phyloP scores from a whole-genome alignment of 148 eudicot genomes.

The Selenicereus undatus region DNA sequence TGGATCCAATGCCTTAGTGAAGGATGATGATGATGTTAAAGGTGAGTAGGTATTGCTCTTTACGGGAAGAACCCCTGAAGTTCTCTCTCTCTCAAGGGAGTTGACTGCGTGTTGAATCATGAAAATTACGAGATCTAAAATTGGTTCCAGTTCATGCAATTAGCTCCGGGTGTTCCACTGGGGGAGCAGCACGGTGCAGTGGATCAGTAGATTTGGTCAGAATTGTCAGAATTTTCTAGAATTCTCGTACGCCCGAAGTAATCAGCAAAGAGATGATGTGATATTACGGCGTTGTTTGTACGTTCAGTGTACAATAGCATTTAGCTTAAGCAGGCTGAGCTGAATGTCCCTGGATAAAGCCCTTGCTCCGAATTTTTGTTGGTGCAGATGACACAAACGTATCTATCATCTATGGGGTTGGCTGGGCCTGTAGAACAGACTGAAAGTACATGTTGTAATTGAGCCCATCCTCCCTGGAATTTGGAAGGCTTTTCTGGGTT shows the following conservation, averaged over 20 bases:
- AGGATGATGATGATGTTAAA: conserved; percentile 43
- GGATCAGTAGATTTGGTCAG: conserved; percentile 13
- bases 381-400: neutral
- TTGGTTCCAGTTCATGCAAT: conserved; percentile 18
- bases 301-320: conserved; percentile 26
- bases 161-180: neutral
- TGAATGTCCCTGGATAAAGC: conserved; percentile 14
- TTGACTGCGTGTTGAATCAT: conserved; percentile 13
- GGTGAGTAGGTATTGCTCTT: conserved; percentile 27
- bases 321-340: conserved; percentile 6
- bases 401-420: conserved; percentile 15
- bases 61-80: neutral
- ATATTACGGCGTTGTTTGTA: conserved; percentile 17
- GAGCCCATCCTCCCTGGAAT: conserved; percentile 6
- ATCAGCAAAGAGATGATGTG: conserved; percentile 14
- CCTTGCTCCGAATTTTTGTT: conserved; percentile 24
- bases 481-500: conserved; percentile 7
- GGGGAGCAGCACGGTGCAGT: conserved; percentile 13
- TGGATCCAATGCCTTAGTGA: conserved; percentile 50
- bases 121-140: conserved; percentile 9
- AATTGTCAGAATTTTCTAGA: conserved; percentile 15
- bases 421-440: conserved; percentile 10
- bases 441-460: conserved; percentile 24
- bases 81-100: conserved; percentile 3
- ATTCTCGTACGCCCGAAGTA: conserved; percentile 4